A percentile compares a stretch with the other conserved stretches of the same genome.
Conservation (phyloP, 208 protist genomes). For the Trichomonas gallinae region DNA sequence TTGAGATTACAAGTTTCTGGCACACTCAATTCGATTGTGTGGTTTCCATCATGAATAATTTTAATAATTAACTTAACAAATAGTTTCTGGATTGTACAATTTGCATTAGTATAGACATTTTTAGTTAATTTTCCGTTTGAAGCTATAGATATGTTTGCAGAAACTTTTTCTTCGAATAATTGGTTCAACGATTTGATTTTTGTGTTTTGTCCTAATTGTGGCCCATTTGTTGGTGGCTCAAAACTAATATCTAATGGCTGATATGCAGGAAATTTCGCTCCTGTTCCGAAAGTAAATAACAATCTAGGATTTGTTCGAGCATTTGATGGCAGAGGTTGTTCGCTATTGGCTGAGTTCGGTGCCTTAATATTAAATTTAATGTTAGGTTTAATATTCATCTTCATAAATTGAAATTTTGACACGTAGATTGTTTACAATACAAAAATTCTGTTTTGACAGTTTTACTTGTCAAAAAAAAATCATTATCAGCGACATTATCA, state of each 20-base stretch:
- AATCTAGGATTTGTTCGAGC: background rate
- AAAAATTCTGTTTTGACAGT: too few relatives aligned
- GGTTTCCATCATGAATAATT: too few relatives aligned
- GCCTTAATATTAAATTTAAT: too few relatives aligned
- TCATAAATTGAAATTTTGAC: too few relatives aligned
- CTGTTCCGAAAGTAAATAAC: background rate
- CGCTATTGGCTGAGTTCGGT: too few relatives aligned
- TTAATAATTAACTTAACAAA: background rate
- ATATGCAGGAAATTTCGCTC: background rate
- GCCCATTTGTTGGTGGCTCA: background rate
- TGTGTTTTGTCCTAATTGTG: background rate
- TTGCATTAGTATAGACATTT: background rate
- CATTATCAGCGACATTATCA: too few relatives aligned
- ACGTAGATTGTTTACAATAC: too few relatives aligned
- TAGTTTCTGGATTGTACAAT: background rate
- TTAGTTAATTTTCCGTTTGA: background rate
- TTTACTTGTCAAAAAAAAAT: too few relatives aligned
- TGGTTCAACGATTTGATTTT: background rate
- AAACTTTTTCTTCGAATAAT: background rate
- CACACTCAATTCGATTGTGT: too few relatives aligned
- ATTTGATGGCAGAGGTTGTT: too few relatives aligned
- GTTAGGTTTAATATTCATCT: too few relatives aligned
- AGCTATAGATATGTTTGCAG: background rate
- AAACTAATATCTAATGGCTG: background rate
- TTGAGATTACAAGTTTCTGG: too few relatives aligned